These are phyloP conservation scores for Aristolochia fimbriata DNA, from an alignment of 164 flowering plant genomes.

Conservation along the genomic window DNA sequence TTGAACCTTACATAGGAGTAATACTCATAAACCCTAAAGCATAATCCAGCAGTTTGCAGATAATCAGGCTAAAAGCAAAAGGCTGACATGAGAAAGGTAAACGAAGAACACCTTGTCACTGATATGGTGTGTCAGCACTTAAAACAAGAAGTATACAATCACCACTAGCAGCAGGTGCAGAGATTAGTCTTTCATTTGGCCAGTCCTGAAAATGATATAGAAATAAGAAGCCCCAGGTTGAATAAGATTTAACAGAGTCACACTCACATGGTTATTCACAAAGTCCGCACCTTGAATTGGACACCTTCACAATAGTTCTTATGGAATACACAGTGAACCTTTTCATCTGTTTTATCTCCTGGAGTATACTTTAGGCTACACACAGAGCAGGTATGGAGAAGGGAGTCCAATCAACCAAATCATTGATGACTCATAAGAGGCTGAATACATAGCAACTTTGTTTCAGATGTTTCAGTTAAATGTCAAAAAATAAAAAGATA, in stretches of 20 bases:
- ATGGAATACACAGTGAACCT: conserved; percentile 57
- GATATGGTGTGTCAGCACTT: conserved; percentile 54
- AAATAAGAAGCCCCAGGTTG: too few species aligned
- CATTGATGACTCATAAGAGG: too few species aligned
- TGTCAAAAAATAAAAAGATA: too few species aligned
- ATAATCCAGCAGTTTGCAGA: neutral
- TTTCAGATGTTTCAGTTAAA: too few species aligned
- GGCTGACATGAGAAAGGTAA: neutral
- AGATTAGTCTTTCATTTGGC: conserved; percentile 52
- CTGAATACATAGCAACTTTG: too few species aligned
- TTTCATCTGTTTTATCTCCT: conserved; percentile 71
- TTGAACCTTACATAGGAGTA: conserved; percentile 32
- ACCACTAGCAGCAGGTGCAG: conserved; percentile 15
- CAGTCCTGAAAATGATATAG: conserved; percentile 47
- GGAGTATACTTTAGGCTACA: conserved; percentile 64
- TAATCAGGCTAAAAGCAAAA: neutral
- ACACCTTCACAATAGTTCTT: conserved; percentile 59
- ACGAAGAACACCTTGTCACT: conserved; percentile 45
- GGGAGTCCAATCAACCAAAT: conserved; percentile 82
- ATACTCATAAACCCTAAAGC: conserved; percentile 1
- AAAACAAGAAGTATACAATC: conserved; percentile 55
- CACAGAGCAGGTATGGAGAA: conserved; percentile 43
- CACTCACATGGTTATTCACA: neutral
- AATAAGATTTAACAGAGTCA: too few species aligned
- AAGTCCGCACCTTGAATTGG: conserved; percentile 49